Base-by-base conservation (phyloP, 768 basidiomycete species). In the Coprinopsis marcescibilis region DNA sequence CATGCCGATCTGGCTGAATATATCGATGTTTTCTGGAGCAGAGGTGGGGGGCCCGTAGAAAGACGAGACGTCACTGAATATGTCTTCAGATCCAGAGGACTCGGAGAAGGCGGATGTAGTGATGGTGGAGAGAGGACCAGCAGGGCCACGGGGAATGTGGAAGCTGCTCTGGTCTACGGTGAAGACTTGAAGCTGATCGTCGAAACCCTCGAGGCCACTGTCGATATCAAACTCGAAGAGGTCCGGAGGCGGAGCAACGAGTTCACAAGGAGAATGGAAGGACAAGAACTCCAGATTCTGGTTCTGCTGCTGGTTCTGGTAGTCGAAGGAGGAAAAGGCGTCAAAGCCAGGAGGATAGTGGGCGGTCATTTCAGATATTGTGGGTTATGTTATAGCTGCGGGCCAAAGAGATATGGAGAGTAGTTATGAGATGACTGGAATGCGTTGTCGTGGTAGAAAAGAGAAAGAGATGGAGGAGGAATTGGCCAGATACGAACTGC, bases 221-320 rank as follows among this genome's bases (percentile, higher is more conserved):
- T 89, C 88, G 58, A 91, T 76, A 66, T 91, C 89, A 43, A 77
- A 76, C 62, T 90, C 89, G 69, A 91, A 90, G 53, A 80, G 73
- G 72, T 89, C 87, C 51, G 85, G 83, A 59, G 84, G 78, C 35
- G 87, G 85, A 44, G 83, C 85, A 57, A 80, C 72, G 66, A 85
- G 76, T 67, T 87, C 85, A 49, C 77, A 70, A 55, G 80, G 75
- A 52, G 77, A 72, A 58, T 79, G 77, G 67, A 83, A 82, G 61
- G 81, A 81, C 67, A 78, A 73, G 70, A 83, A 83, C 65, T 79
- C 78, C 62, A 78, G 69, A 65, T 49, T 43, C 40, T 43, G 48
- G 40, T 68, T 68, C 59, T 75, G 52, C 21, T 57, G 62, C 51
- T 61, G 57, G 52, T 68, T 66, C 33, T 54, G 59, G 56, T 67